Conservation (phyloP, 2,329 filamentous ascomycete species). For the Trichoderma simmonsii region DNA sequence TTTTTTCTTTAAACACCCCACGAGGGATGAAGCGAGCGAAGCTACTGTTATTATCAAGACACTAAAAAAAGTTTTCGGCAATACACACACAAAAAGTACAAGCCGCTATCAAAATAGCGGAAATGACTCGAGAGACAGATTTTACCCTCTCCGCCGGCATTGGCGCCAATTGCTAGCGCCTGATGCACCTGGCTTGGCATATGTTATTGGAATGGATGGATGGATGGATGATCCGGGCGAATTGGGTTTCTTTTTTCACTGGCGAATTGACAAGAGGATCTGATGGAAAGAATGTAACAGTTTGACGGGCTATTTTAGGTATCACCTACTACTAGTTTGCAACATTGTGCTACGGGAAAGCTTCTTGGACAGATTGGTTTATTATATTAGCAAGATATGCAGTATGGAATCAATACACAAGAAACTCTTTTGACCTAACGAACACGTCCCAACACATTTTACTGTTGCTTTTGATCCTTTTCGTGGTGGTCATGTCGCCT, state of each 20-base stretch:
- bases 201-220: conserved; percentile 5
- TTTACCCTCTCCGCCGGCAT: neutral
- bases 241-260: neutral
- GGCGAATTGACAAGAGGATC: neutral
- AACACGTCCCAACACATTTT: neutral
- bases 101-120: neutral
- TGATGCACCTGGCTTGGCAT: conserved; percentile 13
- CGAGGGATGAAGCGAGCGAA: conserved; percentile 6
- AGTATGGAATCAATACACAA: conserved; percentile 3
- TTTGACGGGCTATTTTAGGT: neutral
- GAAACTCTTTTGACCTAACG: neutral
- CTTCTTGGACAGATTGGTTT: neutral
- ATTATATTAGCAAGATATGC: neutral
- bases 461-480: neutral
- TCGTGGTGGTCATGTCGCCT: neutral
- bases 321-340: neutral
- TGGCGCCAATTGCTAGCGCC: conserved; percentile 5
- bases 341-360: conserved; percentile 4
- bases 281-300: conserved; percentile 1
- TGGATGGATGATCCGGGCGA: conserved; percentile 1
- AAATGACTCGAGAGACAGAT: neutral
- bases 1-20: neutral
- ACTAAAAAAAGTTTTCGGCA: neutral
- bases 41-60: neutral
- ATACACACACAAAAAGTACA: neutral